These are phyloP conservation scores for Cruciata laevipes DNA, from an alignment of 257 asterid genomes.

Conservation along the genomic window DNA sequence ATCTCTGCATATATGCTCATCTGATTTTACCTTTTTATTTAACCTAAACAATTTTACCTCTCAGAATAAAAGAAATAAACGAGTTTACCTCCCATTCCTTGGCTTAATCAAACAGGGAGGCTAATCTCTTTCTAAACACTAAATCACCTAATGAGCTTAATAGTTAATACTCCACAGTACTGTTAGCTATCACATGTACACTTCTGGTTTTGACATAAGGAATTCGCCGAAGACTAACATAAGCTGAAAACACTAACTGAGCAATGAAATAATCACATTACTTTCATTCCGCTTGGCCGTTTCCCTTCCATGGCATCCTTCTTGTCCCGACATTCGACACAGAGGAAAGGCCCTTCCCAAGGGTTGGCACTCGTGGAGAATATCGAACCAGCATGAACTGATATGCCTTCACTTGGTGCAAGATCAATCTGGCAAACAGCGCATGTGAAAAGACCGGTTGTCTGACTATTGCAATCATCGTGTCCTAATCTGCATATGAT, in stretches of 20 bases:
- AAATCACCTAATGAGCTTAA: background rate
- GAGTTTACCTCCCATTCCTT: background rate
- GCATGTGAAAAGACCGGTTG: conserved; percentile 49
- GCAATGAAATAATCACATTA: conserved; percentile 13
- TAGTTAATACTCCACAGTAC: background rate
- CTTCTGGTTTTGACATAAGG: background rate
- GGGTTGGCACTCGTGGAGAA: conserved; percentile 69
- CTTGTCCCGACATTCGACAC: conserved; percentile 61
- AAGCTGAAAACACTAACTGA: background rate
- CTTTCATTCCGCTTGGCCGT: conserved; percentile 41
- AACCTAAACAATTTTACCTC: no score
- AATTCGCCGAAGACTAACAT: background rate
- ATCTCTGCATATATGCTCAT: no score
- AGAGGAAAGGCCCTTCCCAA: conserved; percentile 89
- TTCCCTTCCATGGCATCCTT: conserved; percentile 84
- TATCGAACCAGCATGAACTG: conserved; percentile 73
- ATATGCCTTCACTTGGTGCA: conserved; percentile 59
- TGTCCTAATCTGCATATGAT: conserved; percentile 48
- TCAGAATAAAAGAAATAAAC: background rate
- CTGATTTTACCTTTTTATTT: no score
- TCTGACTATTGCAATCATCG: conserved; percentile 35
- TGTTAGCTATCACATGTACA: conserved; percentile 1
- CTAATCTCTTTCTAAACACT: background rate
- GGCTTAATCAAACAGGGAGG: background rate
- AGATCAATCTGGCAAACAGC: conserved; percentile 61